Base-by-base conservation (phyloP, 129 eudicot genomes). In the Ambrosia trifida region DNA sequence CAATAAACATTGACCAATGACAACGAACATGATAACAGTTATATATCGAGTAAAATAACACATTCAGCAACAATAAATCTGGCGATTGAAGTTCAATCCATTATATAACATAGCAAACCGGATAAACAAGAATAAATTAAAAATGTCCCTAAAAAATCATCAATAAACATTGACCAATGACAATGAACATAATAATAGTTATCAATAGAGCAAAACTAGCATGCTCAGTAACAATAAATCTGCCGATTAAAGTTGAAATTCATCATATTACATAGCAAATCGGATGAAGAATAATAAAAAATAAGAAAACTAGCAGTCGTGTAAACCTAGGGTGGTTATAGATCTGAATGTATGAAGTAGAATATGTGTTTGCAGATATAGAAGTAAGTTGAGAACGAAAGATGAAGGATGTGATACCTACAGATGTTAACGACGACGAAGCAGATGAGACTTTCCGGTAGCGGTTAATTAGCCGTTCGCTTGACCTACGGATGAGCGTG, bases 401-500 rank as follows among this genome's bases (percentile, higher is more conserved):
- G 10, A 11, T 44, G 41, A 52, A 57, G 28, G 31, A 20, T 31
- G 51, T 38, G 18, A 32, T 67, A 76, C 80, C 74, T 67, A 13
- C 2, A 28, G 64, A 69, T 19, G 75, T 46, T 69, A 4, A 9
- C 51, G 70, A 56, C 45, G 56, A 38, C 6, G 76, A 60, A 9
- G 51, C 11, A 58, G 70, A 59, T 47, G 46, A 49, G 63, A 76
- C 28, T 58, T 77, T 70, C 76, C 76, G 71, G 76, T 70, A 40
- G 35, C 76, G 76, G 7, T 47, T 36, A 47, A 16, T 68, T 69
- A 20, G 76, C 68, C 36, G 73, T 66, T 66, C 50, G 18, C 56
- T 77, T 77, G 70, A 65, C 81, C 76, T 77, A 62, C 59, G 74
- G 62, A 76, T 57, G 61, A 56, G 74, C 61, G 68, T 45, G 5